Evolutionary conservation across 306 rosid genomes (phyloP), one percentile per base, ranked within the genome.

Genomic region (Vicia villosa): DNA sequence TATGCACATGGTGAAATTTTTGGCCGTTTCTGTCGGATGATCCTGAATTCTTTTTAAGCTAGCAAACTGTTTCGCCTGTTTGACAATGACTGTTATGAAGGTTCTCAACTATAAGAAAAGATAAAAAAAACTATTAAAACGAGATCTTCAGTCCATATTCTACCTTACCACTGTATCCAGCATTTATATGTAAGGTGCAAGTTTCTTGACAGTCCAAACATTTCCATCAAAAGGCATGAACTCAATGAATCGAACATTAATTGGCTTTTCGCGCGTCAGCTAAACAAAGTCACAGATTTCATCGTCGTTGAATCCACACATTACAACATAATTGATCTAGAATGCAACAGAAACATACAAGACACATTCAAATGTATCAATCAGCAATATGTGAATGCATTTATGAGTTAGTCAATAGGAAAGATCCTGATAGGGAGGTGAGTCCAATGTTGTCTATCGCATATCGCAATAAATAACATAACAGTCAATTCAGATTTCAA

Each of bases 181-280:
- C 89, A 93, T 93, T 83, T 93, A 97, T 16, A 86, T 57, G 75
- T 90, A 93, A 34, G 97, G 88, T 49, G 90, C 96, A 20, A 93
- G 94, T 78, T 90, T 93, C 85, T 93, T 93, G 74, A 93, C 96
- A 68, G 90, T 90, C 98, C 98, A 93, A 73, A 93, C 96, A 83
- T 93, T 93, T 76, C 98, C 97, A 81, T 93, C 98, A 77, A 93
- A 93, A 58, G 98, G 98, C 98, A 93, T 90, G 86, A 93, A 93
- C 81, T 93, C 98, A 67, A 93, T 93, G 83, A 93, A 93, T n/a
- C 97, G 89, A 46, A 93, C 4, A 73, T 90, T 88, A 51, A 93
- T 84, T 38, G 96, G 92, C 66, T 84, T 93, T 41, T 82, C 94
- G 34, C 85, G 85, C 6, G 98, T 93, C 79, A 93, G 72, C 76